Evolutionary conservation across 2,329 filamentous ascomycete species (phyloP), one percentile per base, ranked within the genome.

Genomic region (Arthrobotrys entomopaga): DNA sequence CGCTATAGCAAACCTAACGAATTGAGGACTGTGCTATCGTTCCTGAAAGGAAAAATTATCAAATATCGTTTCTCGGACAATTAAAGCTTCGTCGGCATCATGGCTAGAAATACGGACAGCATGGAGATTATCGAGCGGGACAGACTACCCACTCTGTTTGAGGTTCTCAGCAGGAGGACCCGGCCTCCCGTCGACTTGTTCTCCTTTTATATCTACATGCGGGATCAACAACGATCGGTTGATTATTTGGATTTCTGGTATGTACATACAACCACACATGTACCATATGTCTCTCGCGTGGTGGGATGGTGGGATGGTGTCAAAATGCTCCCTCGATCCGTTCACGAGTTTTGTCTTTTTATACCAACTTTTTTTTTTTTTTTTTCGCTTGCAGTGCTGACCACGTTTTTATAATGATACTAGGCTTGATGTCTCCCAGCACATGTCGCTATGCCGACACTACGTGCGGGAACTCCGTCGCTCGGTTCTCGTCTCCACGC

Each of bases 131-230:
- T 74, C 77, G 70, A 74, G 43, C 89, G 95, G 79, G 96, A 96
- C 81, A 88, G 95, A 77, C 87, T 99, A 71, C 95, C 95, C 53
- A 97, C 93, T 0, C 87, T 99, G 59, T 97, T 96, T 81, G 96
- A 99, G 83, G 95, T 99, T 65, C 85, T 99, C 75, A 97, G 92
- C 81, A 89, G 96, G 78, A 89, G 93, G 77, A 99, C 95, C n/a
- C 86, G 96, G 19, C 92, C 96, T 56, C 95, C 95, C 0, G 94
- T 99, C 69, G 96, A 99, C 80, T 86, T 99, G 10, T 99, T 97
- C 82, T 97, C 93, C 1, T 99, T 99, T 84, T 99, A 99, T 83
- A 99, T 99, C 79, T 99, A 97, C 83, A 99, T 99, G 95, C 89
- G 95, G 79, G 96, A 99, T 82, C 93, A 97, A 83, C 95, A 99